Percentiles rank a stretch among this genome's conserved stretches.
Evolutionary conservation across 2,329 filamentous ascomycete genomes (phyloP).

Genomic region (Xenoacremonium recifei): DNA sequence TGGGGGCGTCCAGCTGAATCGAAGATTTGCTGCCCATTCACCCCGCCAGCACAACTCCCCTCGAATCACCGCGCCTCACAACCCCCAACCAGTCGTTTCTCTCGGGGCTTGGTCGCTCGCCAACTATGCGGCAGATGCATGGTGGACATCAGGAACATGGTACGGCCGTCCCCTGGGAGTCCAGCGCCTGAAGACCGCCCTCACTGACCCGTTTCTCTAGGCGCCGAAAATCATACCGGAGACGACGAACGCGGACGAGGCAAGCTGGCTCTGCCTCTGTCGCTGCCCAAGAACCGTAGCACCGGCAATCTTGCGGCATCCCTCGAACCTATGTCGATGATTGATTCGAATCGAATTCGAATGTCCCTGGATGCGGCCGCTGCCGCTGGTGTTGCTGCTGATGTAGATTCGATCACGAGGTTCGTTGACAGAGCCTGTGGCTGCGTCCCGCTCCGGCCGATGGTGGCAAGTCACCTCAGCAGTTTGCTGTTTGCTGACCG

Average conservation of each 20-base stretch:
- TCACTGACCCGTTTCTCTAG: conserved; percentile 21
- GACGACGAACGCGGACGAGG: conserved; percentile 41
- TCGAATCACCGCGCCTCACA: conserved; percentile 13
- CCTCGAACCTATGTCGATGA: conserved; percentile 52
- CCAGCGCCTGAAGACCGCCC: conserved; percentile 17
- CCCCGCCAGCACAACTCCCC: conserved; percentile 23
- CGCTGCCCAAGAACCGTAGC: conserved; percentile 63
- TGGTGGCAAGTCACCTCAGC: conserved; percentile 14
- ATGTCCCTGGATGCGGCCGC: conserved; percentile 77
- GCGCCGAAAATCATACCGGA: conserved; percentile 30
- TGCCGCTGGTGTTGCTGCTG: conserved; percentile 53
- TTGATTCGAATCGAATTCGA: conserved; percentile 71
- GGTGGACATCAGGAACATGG: conserved; percentile 40
- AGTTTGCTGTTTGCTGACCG: conserved; percentile 26
- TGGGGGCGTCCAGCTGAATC: too few species aligned
- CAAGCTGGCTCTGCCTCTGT: conserved; percentile 46
- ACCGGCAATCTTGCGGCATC: conserved; percentile 58
- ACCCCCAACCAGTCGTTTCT: conserved; percentile 16
- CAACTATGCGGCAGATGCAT: conserved; percentile 45
- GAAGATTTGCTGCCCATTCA: conserved; percentile 23
- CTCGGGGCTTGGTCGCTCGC: conserved; percentile 24
- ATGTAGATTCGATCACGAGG: conserved; percentile 74
- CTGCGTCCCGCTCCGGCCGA: conserved; percentile 15
- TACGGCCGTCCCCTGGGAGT: conserved; percentile 23
- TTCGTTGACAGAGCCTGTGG: conserved; percentile 43